A percentile compares a stretch with the other conserved stretches of the same genome.
Conservation (phyloP, 352 stramenopile species). For the Phytophthora syringae region DNA sequence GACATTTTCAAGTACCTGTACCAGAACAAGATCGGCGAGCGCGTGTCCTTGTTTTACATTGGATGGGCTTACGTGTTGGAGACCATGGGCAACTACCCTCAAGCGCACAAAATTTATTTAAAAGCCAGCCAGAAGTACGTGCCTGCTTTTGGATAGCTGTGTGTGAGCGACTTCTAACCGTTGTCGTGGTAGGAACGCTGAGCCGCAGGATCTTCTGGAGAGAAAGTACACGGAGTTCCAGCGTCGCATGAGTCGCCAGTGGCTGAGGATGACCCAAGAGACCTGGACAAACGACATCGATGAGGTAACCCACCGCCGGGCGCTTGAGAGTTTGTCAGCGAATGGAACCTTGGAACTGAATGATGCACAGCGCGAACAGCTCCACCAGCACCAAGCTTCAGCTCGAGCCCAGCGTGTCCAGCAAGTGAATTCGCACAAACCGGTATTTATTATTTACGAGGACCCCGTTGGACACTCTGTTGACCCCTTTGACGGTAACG, state of each 20-base stretch:
- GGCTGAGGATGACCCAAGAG: constrained; percentile 71
- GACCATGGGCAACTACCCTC: constrained; percentile 79
- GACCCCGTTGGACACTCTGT: constrained; percentile 58
- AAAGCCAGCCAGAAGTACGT: constrained; percentile 88
- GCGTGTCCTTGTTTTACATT: constrained; percentile 85
- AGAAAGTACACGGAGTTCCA: constrained; percentile 88
- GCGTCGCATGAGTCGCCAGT: constrained; percentile 82
- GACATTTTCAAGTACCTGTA: constrained; percentile 92
- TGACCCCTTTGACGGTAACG: constrained; percentile 65
- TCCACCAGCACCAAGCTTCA: constrained; percentile 71
- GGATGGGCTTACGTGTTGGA: constrained; percentile 87
- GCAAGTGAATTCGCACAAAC: constrained; percentile 73
- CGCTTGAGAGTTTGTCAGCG: constrained; percentile 67
- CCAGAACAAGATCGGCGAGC: constrained; percentile 86
- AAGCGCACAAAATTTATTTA: constrained; percentile 88
- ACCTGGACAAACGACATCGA: constrained; percentile 24
- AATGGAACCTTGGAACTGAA: constrained; percentile 56
- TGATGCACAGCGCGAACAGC: constrained; percentile 60
- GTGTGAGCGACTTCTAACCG: neutral
- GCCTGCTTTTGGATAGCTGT: neutral
- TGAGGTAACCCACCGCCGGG: constrained; percentile 62
- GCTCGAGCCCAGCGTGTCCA: constrained; percentile 61
- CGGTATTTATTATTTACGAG: constrained; percentile 88
- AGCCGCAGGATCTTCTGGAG: constrained; percentile 68
- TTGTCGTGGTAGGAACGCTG: constrained; percentile 55